phyloP scores from a whole-genome alignment of 805 yeast species.

The Isabelozyma heimii region DNA sequence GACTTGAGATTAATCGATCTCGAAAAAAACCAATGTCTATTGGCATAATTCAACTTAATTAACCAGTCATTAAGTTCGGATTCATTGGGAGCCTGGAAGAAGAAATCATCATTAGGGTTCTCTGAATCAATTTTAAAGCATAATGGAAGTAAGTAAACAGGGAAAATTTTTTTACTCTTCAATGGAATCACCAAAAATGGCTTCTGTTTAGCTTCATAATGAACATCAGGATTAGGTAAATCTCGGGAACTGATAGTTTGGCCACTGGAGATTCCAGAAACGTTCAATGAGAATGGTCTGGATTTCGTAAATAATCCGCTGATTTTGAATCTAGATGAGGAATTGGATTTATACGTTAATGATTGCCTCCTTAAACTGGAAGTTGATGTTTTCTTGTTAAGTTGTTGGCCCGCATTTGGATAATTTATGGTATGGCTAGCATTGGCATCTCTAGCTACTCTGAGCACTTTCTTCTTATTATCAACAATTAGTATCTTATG shows the following conservation, averaged over 20 bases:
- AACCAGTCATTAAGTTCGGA: constrained; percentile 76
- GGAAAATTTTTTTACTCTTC: constrained; percentile 46
- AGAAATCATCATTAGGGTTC: constrained; percentile 48
- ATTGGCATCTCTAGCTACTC: constrained; percentile 11
- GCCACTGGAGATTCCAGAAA: constrained; percentile 25
- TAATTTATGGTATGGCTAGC: neutral
- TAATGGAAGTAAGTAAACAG: constrained; percentile 48
- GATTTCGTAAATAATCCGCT: constrained; percentile 57
- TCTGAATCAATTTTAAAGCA: constrained; percentile 49
- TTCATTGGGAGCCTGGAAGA: constrained; percentile 65
- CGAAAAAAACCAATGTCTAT: constrained; percentile 56
- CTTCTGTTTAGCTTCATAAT: constrained; percentile 45
- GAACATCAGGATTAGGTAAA: constrained; percentile 52
- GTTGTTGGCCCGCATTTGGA: constrained; percentile 3
- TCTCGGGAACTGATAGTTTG: constrained; percentile 48
- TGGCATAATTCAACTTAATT: constrained; percentile 43
- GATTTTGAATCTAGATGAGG: constrained; percentile 45
- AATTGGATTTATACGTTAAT: constrained; percentile 34
- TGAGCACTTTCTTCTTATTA: constrained; percentile 27
- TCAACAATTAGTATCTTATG: constrained; percentile 27
- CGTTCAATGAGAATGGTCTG: constrained; percentile 60
- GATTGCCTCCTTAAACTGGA: constrained; percentile 36
- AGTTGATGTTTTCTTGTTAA: constrained; percentile 27
- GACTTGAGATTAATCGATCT: constrained; percentile 27
- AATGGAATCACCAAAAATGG: constrained; percentile 49